Evolutionary conservation across 2,329 filamentous ascomycete genomes (phyloP), one percentile per base, ranked within the genome.

Genomic region (Cladophialophora yegresii): DNA sequence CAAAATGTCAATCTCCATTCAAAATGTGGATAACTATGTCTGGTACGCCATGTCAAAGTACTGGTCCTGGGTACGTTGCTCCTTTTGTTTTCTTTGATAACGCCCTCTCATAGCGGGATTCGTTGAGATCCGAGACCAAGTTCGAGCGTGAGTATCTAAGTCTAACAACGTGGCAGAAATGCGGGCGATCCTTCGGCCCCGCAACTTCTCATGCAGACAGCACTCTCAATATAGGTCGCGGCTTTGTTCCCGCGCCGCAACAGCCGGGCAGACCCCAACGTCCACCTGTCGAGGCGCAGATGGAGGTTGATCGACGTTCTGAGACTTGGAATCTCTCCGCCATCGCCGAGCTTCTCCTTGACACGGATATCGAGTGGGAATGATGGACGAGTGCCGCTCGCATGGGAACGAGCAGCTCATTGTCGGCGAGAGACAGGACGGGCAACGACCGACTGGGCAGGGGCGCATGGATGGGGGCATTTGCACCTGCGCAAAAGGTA

Each of bases 1-100:
- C 10, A 53, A 53, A 4, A 51, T 22, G 20, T 62, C 60, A 12
- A 40, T 23, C 30, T 56, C 60, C 3, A 32, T 62, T 43, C 53
- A 62, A 40, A 63, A 58, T 43, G 58, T 36, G 3, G 58, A 61
- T 12, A 61, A 55, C 20, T 61, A 61, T 28, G 58, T 58, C 12
- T 63, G 43, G 32, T 57, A 57, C 49, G 54, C 61, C 6, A 51
- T 58, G 43, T 53, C 61, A 8, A 36, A 33, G 30, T 61, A 55
- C 40, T 61, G 58, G 43, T 32, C 26, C 22, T 59, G 30, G 20
- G 16, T 22, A 23, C 32, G 58, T 40, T 23, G 8, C 22, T 43
- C 36, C 36, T 8, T 43, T 43, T n/a, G 6, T 16, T n/a, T n/a
- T 20, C 36, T 43, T n/a, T 7, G 16, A 2, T 16, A 28, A 28